Base-by-base conservation (phyloP, 331 rosid species). In the Erythrophleum ivorense region DNA sequence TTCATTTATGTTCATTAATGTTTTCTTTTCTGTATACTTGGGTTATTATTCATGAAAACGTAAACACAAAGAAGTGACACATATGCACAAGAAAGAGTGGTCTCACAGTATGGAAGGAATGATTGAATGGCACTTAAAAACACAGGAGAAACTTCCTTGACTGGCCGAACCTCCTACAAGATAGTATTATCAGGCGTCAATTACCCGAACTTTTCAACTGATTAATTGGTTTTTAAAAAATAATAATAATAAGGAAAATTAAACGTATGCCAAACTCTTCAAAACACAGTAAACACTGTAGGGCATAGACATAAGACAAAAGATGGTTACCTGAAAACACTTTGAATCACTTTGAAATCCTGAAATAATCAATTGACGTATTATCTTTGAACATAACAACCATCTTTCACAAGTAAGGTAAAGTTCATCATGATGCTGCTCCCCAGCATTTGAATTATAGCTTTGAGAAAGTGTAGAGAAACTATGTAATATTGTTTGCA, bases 261-360 rank as follows among this genome's bases (percentile, higher is more conserved):
- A 60, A 31, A 73, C 57, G 46, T 3, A 75, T 57, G 79, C 67
- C 9, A 70, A 64, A 81, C 53, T 49, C 21, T 33, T 60, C 41
- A 57, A 55, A 77, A 74, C 40, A n/a, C n/a, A 63, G 40, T 72
- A 82, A 46, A 69, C 43, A 50, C 29, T 40, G 58, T 34, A 64
- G 73, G 59, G 73, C 57, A 81, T n/a, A n/a, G 80, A 67, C 75
- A 75, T 2, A 9, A 16, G 46, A 73, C 67, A 49, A 49, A 57
- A 75, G 19, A 85, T 36, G 49, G 80, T 80, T 86, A 93, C 98
- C 98, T 89, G 97, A 74, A 93, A 84, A 84, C 93, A 89, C 84
- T 88, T 91, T 72, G 97, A 90, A 90, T 95, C 98, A 49, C 98
- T 93, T 81, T 94, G 92, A 88, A 87, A 95, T 77, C 98, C 98